Conservation (phyloP, 2,329 filamentous ascomycete species). For the Fulvia fulva region DNA sequence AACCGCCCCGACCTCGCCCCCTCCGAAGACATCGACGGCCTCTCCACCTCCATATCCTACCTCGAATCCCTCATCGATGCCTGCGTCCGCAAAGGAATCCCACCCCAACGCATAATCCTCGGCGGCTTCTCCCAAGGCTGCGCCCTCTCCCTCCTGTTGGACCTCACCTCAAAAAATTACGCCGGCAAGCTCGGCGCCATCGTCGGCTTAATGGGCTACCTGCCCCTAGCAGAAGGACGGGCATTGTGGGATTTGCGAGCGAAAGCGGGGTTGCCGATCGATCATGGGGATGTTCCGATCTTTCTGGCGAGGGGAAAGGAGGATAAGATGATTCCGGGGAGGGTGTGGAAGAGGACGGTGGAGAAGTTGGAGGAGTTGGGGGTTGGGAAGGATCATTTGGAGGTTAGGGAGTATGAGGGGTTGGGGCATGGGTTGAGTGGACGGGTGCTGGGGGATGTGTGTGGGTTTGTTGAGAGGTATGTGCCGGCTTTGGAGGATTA, state of each 20-base stretch:
- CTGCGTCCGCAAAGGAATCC: constrained; percentile 39
- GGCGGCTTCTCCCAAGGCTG: constrained; percentile 48
- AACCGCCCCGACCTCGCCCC: constrained; percentile 33
- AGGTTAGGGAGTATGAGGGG: constrained; percentile 46
- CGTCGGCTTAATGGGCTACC: constrained; percentile 46
- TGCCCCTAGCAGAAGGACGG: constrained; percentile 35
- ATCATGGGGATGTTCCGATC: constrained; percentile 37
- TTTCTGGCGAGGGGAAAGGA: constrained; percentile 47
- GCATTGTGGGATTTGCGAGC: constrained; percentile 38
- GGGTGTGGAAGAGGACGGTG: constrained; percentile 41
- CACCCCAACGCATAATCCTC: constrained; percentile 41
- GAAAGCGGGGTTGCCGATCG: constrained; percentile 33
- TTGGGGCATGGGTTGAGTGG: constrained; percentile 45
- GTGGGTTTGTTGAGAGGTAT: constrained; percentile 39
- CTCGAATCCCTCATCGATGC: constrained; percentile 42
- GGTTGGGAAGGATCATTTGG: constrained; percentile 37
- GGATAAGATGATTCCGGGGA: constrained; percentile 47
- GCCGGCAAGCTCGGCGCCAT: constrained; percentile 40
- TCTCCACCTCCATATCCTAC: constrained; percentile 38
- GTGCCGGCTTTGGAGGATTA: constrained; percentile 37
- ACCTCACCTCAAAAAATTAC: constrained; percentile 37
- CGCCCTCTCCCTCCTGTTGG: constrained; percentile 42
- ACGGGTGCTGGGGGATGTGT: constrained; percentile 45
- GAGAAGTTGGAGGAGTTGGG: constrained; percentile 40
- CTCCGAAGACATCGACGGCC: constrained; percentile 43